Percentiles rank a stretch among this genome's conserved stretches.
These are phyloP conservation scores for Globisporangium nunn DNA, from an alignment of 352 stramenopile species.

Conservation along the genomic window DNA sequence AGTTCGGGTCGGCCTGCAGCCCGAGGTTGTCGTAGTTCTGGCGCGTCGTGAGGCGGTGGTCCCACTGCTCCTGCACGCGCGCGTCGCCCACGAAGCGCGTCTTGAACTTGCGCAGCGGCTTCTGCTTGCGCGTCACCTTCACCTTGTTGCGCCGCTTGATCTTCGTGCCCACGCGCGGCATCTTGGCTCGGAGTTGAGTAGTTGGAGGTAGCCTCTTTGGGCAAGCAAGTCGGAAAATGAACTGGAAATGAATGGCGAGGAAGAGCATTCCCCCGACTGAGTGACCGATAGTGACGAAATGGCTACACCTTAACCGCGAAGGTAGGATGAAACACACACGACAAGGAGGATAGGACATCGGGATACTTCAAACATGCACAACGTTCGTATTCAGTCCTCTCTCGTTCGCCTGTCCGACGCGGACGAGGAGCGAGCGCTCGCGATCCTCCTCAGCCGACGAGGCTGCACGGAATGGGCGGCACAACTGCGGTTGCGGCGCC, in stretches of 20 bases:
- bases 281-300: background rate
- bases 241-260: background rate
- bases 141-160: constrained; percentile 68
- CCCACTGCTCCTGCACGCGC: constrained; percentile 63
- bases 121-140: constrained; percentile 58
- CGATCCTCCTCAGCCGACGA: background rate
- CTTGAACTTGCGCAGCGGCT: constrained; percentile 72
- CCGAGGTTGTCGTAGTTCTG: constrained; percentile 80
- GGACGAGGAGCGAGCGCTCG: background rate
- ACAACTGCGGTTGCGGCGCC: background rate
- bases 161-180: constrained; percentile 37
- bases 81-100: constrained; percentile 65
- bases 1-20: constrained; percentile 63
- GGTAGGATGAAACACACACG: too few relatives aligned
- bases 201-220: background rate
- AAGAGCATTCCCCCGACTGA: background rate
- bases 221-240: background rate
- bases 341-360: too few relatives aligned
- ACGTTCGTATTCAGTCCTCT: background rate
- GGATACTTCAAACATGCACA: background rate
- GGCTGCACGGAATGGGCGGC: constrained; percentile 7
- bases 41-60: constrained; percentile 71
- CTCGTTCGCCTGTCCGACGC: too few relatives aligned
- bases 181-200: constrained; percentile 8
- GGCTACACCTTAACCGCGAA: background rate